phyloP scores from a whole-genome alignment of 2,329 filamentous ascomycete species.

The Sporothrix inflata region DNA sequence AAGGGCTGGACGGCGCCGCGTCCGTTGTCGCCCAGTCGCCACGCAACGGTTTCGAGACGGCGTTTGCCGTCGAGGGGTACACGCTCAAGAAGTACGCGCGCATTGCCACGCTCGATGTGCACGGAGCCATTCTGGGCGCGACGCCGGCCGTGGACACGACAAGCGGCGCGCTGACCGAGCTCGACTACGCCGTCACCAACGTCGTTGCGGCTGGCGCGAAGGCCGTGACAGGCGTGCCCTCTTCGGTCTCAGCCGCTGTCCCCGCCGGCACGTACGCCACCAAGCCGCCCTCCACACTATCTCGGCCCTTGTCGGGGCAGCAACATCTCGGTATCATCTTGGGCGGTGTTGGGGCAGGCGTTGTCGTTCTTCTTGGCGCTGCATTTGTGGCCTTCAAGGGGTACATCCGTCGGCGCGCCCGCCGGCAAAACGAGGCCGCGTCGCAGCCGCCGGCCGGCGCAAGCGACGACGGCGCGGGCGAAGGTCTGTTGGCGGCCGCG shows the following conservation, averaged over 20 bases:
- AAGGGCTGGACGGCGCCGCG: neutral
- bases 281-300: neutral
- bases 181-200: neutral
- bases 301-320: neutral
- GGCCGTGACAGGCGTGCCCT: neutral
- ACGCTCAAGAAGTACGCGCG: constrained; percentile 1
- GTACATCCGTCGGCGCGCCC: neutral
- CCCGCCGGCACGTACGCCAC: neutral
- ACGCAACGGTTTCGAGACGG: constrained; percentile 24
- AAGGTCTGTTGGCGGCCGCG: neutral
- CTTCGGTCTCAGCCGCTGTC: neutral
- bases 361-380: neutral
- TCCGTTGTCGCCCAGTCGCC: constrained; percentile 18
- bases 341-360: neutral
- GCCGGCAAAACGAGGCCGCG: neutral
- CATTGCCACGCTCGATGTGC: constrained; percentile 15
- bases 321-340: neutral
- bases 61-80: neutral
- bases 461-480: neutral
- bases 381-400: neutral
- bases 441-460: neutral
- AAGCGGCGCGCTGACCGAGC: neutral
- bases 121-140: constrained; percentile 2
- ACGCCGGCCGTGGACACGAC: constrained; percentile 1
- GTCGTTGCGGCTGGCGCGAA: neutral